These are phyloP conservation scores for Colletotrichum tropicale DNA, from an alignment of 2,329 filamentous ascomycete species.

Conservation along the genomic window DNA sequence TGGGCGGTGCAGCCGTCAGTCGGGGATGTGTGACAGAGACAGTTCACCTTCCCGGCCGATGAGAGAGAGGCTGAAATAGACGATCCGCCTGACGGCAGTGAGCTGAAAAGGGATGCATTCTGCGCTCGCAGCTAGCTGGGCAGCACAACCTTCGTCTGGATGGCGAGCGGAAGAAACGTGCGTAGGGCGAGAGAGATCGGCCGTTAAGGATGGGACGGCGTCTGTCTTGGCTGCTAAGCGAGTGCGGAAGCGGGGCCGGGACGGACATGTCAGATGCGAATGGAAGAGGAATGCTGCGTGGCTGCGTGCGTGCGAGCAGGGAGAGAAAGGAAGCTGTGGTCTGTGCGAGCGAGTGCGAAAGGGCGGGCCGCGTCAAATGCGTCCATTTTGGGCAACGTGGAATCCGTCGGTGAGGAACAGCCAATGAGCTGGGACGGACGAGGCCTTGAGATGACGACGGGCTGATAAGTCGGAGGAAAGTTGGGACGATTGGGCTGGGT, in stretches of 20 bases:
- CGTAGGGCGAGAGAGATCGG: neutral
- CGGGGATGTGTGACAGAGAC: neutral
- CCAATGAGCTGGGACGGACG: neutral
- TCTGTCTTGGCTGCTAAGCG: conserved; percentile 9
- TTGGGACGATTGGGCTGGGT: neutral
- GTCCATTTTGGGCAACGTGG: neutral
- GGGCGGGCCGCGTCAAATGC: neutral
- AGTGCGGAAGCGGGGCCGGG: conserved; percentile 10
- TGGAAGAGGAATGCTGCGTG: neutral
- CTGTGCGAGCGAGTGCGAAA: conserved; percentile 17
- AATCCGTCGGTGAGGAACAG: no score
- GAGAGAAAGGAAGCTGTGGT: neutral
- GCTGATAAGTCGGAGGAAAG: neutral
- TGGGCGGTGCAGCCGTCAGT: neutral
- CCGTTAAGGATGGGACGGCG: neutral
- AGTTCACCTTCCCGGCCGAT: neutral
- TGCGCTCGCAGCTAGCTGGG: neutral
- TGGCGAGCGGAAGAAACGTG: neutral
- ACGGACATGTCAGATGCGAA: neutral
- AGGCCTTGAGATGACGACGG: neutral
- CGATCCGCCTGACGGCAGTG: neutral
- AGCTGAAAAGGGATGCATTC: neutral
- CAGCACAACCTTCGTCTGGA: neutral
- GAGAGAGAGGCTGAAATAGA: neutral
- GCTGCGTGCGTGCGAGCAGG: neutral